A percentile compares a stretch with the other conserved stretches of the same genome.
Conservation (phyloP, 1,284 basidiomycete species). For the Ustilago lituana region DNA sequence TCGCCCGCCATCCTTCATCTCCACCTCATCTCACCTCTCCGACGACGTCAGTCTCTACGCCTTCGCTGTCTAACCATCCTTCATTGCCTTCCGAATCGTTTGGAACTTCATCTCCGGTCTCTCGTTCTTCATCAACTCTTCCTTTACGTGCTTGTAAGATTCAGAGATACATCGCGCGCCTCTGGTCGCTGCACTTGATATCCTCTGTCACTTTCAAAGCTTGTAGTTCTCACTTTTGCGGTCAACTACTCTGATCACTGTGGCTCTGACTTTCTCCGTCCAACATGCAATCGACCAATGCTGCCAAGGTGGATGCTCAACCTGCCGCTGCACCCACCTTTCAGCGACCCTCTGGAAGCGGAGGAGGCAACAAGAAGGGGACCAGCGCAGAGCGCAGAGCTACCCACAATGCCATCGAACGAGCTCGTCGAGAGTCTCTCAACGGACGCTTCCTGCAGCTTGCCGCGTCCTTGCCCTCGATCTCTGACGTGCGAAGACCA, state of each 20-base stretch:
- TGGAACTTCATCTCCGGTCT: conserved; percentile 1
- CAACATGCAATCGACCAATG: conserved; percentile 31
- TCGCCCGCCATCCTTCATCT: neutral
- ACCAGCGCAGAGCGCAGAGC: conserved; percentile 57
- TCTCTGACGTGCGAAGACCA: conserved; percentile 54
- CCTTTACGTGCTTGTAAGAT: neutral
- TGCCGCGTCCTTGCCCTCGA: conserved; percentile 54
- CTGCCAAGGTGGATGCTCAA: conserved; percentile 13
- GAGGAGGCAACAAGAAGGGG: conserved; percentile 60
- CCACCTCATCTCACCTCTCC: neutral
- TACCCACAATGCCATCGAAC: conserved; percentile 61
- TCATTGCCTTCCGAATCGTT: too few species aligned
- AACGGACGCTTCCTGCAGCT: conserved; percentile 60
- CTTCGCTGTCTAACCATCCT: neutral
- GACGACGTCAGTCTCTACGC: too few species aligned
- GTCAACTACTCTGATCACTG: too few species aligned
- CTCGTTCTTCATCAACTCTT: neutral
- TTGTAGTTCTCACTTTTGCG: too few species aligned
- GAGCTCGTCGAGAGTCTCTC: conserved; percentile 58
- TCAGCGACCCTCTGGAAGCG: conserved; percentile 43
- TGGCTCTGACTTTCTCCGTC: too few species aligned
- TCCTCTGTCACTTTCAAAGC: neutral
- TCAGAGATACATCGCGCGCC: conserved; percentile 44
- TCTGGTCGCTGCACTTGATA: conserved; percentile 44
- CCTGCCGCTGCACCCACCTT: conserved; percentile 15